phyloP scores from a whole-genome alignment of 2,329 filamentous ascomycete genomes.

The Aplosporella prunicola region DNA sequence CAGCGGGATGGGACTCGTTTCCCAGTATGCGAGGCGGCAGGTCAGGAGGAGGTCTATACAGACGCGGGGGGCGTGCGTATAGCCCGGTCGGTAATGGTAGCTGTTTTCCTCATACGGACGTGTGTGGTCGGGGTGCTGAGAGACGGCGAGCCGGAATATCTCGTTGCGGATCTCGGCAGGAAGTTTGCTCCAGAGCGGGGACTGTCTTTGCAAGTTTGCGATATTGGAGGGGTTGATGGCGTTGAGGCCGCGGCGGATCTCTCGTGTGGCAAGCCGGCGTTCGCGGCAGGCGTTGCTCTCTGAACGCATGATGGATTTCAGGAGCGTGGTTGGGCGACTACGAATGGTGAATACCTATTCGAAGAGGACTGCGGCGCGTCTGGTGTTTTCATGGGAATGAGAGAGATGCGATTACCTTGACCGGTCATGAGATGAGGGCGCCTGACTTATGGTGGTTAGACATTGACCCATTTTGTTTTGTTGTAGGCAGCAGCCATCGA shows the following conservation, averaged over 20 bases:
- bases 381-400: no score
- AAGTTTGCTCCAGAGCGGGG: slow-evolving; percentile 16
- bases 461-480: no score
- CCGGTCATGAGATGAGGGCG: no score
- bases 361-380: no score
- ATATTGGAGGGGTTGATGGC: slow-evolving; percentile 15
- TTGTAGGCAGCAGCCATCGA: no score
- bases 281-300: no score
- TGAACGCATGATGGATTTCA: no score
- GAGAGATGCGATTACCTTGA: no score
- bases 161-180: slow-evolving; percentile 21
- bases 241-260: slow-evolving; percentile 14
- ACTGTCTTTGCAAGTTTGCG: slow-evolving; percentile 17
- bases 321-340: no score
- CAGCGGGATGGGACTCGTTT: slow-evolving; percentile 28
- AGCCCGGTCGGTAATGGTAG: slow-evolving; percentile 16
- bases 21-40: slow-evolving; percentile 30
- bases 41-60: slow-evolving; percentile 27
- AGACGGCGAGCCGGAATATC: slow-evolving; percentile 16
- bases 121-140: slow-evolving; percentile 13
- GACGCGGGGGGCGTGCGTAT: slow-evolving; percentile 22
- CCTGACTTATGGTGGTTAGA: no score
- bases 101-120: slow-evolving; percentile 12
- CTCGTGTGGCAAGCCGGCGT: slow-evolving; percentile 5
- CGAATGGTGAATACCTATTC: no score